phyloP scores from a whole-genome alignment of 2,329 filamentous ascomycete genomes.

The Aspergillus fischeri region DNA sequence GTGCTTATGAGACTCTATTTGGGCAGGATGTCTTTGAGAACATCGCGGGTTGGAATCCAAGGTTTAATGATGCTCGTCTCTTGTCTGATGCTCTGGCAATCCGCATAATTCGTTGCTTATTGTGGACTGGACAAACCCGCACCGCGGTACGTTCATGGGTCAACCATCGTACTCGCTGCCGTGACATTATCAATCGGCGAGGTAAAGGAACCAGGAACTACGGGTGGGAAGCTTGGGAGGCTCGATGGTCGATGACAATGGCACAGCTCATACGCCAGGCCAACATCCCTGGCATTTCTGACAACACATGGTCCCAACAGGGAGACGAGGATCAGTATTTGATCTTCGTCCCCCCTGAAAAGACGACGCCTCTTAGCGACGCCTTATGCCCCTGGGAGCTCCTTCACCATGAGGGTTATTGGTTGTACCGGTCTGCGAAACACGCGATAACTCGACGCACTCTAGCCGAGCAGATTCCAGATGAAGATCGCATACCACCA shows the following conservation, averaged over 20 bases:
- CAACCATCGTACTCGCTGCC: slow-evolving; percentile 68
- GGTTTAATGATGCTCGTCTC: slow-evolving; percentile 90
- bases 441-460: slow-evolving; percentile 48
- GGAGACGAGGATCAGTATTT: slow-evolving; percentile 24
- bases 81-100: slow-evolving; percentile 78
- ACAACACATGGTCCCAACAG: slow-evolving; percentile 23
- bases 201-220: slow-evolving; percentile 86
- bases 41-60: slow-evolving; percentile 82
- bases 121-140: slow-evolving; percentile 77
- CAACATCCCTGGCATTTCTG: slow-evolving; percentile 45
- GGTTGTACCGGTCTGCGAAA: slow-evolving; percentile 52
- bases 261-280: slow-evolving; percentile 55
- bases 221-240: slow-evolving; percentile 91
- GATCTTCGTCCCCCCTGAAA: slow-evolving; percentile 50
- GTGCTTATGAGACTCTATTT: slow-evolving; percentile 78
- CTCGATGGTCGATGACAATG: slow-evolving; percentile 63
- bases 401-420: slow-evolving; percentile 61
- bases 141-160: slow-evolving; percentile 77
- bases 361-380: slow-evolving; percentile 46
- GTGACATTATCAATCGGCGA: slow-evolving; percentile 73
- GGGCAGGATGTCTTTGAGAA: slow-evolving; percentile 80
- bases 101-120: slow-evolving; percentile 73
- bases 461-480: slow-evolving; percentile 53
- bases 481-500: slow-evolving; percentile 55
- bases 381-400: slow-evolving; percentile 54